Base-by-base conservation (phyloP, 495 filamentous ascomycete genomes). In the Acidiella bohemica region DNA sequence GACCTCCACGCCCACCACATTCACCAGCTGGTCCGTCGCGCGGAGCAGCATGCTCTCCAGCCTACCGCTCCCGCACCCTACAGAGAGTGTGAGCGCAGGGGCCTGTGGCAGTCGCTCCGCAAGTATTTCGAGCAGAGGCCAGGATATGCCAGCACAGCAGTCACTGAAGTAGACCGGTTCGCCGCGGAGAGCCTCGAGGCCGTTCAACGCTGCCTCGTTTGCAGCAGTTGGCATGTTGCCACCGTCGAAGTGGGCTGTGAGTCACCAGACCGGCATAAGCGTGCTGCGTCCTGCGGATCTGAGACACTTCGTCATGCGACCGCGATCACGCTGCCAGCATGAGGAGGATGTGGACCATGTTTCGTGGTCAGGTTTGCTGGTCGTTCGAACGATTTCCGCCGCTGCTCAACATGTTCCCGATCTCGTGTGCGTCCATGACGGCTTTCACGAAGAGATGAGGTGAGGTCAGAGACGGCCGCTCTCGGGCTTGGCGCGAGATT, bases 61-160 rank as follows among this genome's bases (percentile, higher is more conserved):
- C 3, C 75, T 55, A 9, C 71, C 72, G 16, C 55, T 62, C 29
- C 72, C 72, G 42, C 65, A 67, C 43, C 72, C 72, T 13, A 76
- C 58, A 1, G 72, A 75, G 28, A 73, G 43, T 5, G 58, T 62
- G 47, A 66, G 56, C 5, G 13, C 42, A 3, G 69, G 65, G 12
- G 44, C 26, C 18, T 48, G 25, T 9, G 70, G 68, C 11, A 75
- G 60, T n/a, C 63, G 42, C 11, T 33, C 38, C 7, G 44, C 39
- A 1, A 74, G 39, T 14, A 48, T 39, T 25, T 49, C 18, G 18
- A 69, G 43, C 4, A 75, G 41, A 11, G 56, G 55, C 19, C 19
- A 52, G 25, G 71, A 74, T 17, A 75, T 51, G 23, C 56, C 55
- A n/a, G 66, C 50, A 39, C 71, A 74, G 55, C 66, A 70, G 35